phyloP scores from a whole-genome alignment of 139 green algal genomes.

The Tetradesmus lagerheimii region DNA sequence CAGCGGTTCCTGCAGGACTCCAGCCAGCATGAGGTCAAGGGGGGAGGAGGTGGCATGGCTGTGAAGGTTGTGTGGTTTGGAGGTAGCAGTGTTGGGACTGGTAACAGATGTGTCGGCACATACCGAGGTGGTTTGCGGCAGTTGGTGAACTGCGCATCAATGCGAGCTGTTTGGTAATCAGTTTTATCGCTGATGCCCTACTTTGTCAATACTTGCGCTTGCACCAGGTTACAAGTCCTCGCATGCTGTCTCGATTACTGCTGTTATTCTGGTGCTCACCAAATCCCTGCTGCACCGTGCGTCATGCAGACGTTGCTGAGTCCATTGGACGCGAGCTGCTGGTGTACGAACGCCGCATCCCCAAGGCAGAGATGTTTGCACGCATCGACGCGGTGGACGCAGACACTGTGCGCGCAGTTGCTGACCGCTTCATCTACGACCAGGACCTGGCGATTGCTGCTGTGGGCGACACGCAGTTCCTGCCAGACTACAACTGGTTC shows the following conservation, averaged over 20 bases:
- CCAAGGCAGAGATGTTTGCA: constrained; percentile 96
- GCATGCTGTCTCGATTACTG: background rate
- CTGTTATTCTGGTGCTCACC: no score
- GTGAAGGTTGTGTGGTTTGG: no score
- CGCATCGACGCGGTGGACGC: constrained; percentile 96
- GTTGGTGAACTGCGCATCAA: no score
- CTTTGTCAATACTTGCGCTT: no score
- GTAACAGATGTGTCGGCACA: no score
- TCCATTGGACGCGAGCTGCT: constrained; percentile 97
- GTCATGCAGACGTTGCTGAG: constrained; percentile 83
- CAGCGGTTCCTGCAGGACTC: constrained; percentile 78
- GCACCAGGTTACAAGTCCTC: no score
- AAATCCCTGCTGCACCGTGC: no score
- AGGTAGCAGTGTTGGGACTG: no score
- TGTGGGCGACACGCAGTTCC: constrained; percentile 89
- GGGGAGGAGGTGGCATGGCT: no score
- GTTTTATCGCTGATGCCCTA: no score
- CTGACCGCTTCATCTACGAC: constrained; percentile 94
- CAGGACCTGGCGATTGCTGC: constrained; percentile 91
- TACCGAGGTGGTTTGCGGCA: no score
- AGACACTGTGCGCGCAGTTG: constrained; percentile 87
- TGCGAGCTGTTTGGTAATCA: no score
- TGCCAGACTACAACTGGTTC: constrained; percentile 99
- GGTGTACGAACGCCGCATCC: constrained; percentile 94
- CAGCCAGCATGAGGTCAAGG: constrained; percentile 55